Evolutionary conservation across 1,139 yeast species (phyloP).

Genomic region (Pichia sp.): DNA sequence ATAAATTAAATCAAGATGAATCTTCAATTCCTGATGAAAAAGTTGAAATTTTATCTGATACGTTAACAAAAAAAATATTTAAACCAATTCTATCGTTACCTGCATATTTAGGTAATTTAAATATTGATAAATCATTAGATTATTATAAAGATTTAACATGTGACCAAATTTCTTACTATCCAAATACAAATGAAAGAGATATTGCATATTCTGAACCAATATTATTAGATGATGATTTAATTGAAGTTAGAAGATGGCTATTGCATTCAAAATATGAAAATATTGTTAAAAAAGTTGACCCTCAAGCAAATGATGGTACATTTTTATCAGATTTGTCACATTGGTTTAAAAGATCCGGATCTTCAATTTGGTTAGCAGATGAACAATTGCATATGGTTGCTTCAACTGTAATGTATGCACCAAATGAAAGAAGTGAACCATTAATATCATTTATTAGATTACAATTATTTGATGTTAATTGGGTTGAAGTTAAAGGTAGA

Average conservation of each 20-base stretch:
- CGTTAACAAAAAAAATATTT: constrained; percentile 13
- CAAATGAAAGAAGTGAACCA: constrained; percentile 27
- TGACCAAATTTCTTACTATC: constrained; percentile 17
- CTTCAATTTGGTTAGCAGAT: constrained; percentile 43
- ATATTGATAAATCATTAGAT: constrained; percentile 7
- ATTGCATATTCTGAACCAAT: constrained; percentile 20
- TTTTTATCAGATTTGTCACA: constrained; percentile 18
- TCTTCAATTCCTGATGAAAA: neutral
- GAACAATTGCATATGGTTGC: constrained; percentile 43
- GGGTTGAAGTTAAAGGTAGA: constrained; percentile 39
- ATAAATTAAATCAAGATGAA: neutral
- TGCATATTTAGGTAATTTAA: constrained; percentile 22
- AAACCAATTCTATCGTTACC: constrained; percentile 11
- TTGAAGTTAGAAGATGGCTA: constrained; percentile 20
- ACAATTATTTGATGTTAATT: constrained; percentile 41
- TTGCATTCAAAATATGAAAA: constrained; percentile 20
- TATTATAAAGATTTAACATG: constrained; percentile 23
- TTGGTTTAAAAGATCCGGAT: constrained; percentile 44
- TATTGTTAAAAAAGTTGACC: constrained; percentile 16
- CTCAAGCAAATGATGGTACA: constrained; percentile 16
- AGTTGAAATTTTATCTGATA: constrained; percentile 16
- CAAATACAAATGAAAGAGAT: constrained; percentile 9
- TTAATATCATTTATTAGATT: constrained; percentile 36
- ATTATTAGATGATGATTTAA: constrained; percentile 22
- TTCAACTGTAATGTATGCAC: constrained; percentile 34